Percentiles rank a stretch among this genome's conserved stretches.
phyloP scores from a whole-genome alignment of 306 rosid species.

The Cucumis sativus region Cucumber_9930_V3 NC_026655.2:23254001-23254500 shows the following conservation, averaged over 20 bases:
- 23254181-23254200: slow-evolving; percentile 80
- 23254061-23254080: not conserved
- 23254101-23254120: not conserved
- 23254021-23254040: not conserved
- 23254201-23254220: slow-evolving; percentile 95
- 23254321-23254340: not conserved
- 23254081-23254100: not conserved
- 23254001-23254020: slow-evolving; percentile 52
- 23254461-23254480: slow-evolving; percentile 93
- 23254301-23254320: slow-evolving; percentile 85
- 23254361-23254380: not conserved
- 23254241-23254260: slow-evolving; percentile 95
- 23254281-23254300: slow-evolving; percentile 82
- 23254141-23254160: not conserved
- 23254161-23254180: slow-evolving; percentile 21
- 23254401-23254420: slow-evolving; percentile 87
- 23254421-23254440: slow-evolving; percentile 58
- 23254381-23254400: slow-evolving; percentile 6
- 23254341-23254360: not conserved
- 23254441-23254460: slow-evolving; percentile 85
- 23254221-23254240: slow-evolving; percentile 86
- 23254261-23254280: slow-evolving; percentile 93
- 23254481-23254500: slow-evolving; percentile 40
- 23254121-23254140: not conserved
- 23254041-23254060: not conserved